phyloP scores from a whole-genome alignment of 2,329 filamentous ascomycete species.

The Apiospora arundinis region DNA sequence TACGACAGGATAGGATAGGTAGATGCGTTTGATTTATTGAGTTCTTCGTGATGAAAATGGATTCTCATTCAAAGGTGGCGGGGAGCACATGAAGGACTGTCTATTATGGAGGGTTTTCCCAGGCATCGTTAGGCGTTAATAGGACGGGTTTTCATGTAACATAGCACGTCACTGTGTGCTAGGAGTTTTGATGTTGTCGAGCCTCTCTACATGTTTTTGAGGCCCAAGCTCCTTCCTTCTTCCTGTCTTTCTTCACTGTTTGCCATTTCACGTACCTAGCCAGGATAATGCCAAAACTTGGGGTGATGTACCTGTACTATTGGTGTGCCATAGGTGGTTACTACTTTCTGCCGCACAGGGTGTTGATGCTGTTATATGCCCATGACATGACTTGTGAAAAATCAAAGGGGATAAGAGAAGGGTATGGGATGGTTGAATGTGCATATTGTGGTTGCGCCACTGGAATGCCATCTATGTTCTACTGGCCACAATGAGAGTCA shows the following conservation, averaged over 20 bases:
- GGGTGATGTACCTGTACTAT: neutral
- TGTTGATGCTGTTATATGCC: neutral
- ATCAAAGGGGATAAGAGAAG: too few relatives aligned
- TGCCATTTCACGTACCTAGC: too few relatives aligned
- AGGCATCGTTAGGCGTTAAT: conserved; percentile 12
- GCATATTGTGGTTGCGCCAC: neutral
- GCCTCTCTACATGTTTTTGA: neutral
- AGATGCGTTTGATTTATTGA: neutral
- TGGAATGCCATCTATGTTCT: conserved; percentile 6
- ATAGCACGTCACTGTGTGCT: neutral
- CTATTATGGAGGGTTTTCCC: neutral
- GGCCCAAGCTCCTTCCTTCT: neutral
- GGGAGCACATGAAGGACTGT: neutral
- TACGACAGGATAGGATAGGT: neutral
- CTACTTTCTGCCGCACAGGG: neutral
- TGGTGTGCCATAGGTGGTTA: neutral
- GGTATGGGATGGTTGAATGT: neutral
- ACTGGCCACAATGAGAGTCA: neutral
- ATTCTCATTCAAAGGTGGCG: neutral
- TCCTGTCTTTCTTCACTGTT: too few relatives aligned
- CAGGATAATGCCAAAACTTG: neutral
- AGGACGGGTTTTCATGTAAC: neutral
- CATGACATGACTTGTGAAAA: neutral
- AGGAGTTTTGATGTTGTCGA: conserved; percentile 8
- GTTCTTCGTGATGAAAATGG: neutral